Percentiles rank a stretch among this genome's conserved stretches.
Conservation (phyloP, 2,329 filamentous ascomycete species). For the Neospermospora avenae region DNA sequence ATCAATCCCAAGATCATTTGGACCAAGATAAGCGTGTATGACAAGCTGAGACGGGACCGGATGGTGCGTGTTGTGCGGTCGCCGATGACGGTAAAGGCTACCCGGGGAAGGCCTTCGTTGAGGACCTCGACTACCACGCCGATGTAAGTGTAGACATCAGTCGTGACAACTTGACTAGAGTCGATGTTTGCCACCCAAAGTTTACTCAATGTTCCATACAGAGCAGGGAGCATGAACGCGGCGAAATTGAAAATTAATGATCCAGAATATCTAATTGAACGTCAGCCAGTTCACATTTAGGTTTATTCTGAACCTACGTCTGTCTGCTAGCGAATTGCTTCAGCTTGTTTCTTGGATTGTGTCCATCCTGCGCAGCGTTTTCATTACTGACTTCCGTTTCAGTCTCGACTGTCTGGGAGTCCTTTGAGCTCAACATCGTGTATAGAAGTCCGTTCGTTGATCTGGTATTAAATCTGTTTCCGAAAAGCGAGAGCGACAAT, state of each 20-base stretch:
- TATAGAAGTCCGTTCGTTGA: neutral
- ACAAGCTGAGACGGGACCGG: constrained; percentile 51
- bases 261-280: constrained; percentile 47
- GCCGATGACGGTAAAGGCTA: constrained; percentile 66
- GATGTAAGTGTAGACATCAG: constrained; percentile 68
- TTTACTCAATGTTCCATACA: constrained; percentile 66
- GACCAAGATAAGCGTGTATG: constrained; percentile 61
- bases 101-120: constrained; percentile 69
- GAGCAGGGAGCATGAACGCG: constrained; percentile 61
- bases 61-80: constrained; percentile 54
- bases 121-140: constrained; percentile 63
- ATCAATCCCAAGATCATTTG: constrained; percentile 56
- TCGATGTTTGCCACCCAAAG: constrained; percentile 70
- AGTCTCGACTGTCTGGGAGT: neutral
- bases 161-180: constrained; percentile 57
- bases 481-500: neutral
- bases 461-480: neutral
- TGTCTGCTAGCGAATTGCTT: constrained; percentile 1
- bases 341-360: neutral
- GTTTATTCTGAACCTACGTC: neutral
- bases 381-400: neutral
- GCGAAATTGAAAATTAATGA: constrained; percentile 60
- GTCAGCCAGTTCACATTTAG: neutral
- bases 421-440: neutral
- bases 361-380: neutral